phyloP scores from a whole-genome alignment of 2,329 filamentous ascomycete genomes.

The Pestalotiopsis sp. region DNA sequence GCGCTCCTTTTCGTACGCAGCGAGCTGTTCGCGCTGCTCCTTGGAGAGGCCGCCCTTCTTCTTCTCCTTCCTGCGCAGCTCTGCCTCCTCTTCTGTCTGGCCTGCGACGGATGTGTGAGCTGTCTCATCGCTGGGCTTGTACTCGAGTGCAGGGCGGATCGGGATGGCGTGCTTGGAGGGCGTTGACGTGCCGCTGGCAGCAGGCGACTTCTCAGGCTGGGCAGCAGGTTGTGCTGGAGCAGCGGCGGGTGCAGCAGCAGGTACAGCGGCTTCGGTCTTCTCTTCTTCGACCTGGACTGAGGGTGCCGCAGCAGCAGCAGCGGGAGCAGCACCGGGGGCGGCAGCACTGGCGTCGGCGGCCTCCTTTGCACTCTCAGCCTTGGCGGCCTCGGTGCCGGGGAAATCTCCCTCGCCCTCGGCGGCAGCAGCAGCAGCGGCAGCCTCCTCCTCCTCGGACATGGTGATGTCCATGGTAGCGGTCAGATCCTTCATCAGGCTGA shows the following conservation, averaged over 20 bases:
- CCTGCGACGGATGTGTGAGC: slow-evolving; percentile 61
- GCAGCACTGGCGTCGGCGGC: slow-evolving; percentile 26
- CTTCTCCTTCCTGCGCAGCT: slow-evolving; percentile 75
- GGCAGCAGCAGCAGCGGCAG: slow-evolving; percentile 53
- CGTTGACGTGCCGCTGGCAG: slow-evolving; percentile 40
- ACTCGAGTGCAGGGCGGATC: slow-evolving; percentile 84
- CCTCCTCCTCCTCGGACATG: slow-evolving; percentile 77
- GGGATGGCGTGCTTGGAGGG: slow-evolving; percentile 59
- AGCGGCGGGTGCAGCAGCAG: slow-evolving; percentile 26
- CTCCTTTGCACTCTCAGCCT: slow-evolving; percentile 55
- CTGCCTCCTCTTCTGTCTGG: slow-evolving; percentile 73
- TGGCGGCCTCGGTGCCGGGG: slow-evolving; percentile 59
- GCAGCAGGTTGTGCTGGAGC: slow-evolving; percentile 38
- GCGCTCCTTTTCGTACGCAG: slow-evolving; percentile 86
- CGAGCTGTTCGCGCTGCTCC: slow-evolving; percentile 91
- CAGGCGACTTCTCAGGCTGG: slow-evolving; percentile 42
- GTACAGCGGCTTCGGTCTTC: slow-evolving; percentile 28
- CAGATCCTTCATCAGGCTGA: slow-evolving; percentile 97
- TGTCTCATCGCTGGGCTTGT: slow-evolving; percentile 78
- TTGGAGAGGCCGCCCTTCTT: slow-evolving; percentile 86
- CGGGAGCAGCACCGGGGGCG: slow-evolving; percentile 30
- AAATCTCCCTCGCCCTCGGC: slow-evolving; percentile 55
- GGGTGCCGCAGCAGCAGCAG: slow-evolving; percentile 25
- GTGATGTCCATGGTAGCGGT: slow-evolving; percentile 99
- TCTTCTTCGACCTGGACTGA: slow-evolving; percentile 36